Evolutionary conservation across 2,329 filamentous ascomycete genomes (phyloP).

Genomic region (Colletotrichum sp.): DNA sequence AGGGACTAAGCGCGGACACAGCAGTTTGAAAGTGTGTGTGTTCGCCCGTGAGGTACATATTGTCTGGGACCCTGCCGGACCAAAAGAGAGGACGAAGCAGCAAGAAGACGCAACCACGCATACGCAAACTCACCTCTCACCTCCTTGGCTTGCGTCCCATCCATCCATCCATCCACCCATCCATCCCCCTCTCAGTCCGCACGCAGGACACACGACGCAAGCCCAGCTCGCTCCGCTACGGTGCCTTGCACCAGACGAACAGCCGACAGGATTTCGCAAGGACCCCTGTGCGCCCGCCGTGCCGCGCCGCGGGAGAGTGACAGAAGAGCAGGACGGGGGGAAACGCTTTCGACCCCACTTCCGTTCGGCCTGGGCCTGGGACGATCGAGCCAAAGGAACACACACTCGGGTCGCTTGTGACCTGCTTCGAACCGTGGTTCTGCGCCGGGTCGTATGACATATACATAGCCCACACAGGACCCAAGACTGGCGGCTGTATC

Average conservation of each 20-base stretch:
- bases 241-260: not conserved
- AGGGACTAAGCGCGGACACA: not conserved
- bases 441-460: slow-evolving; percentile 10
- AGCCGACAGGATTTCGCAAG: not conserved
- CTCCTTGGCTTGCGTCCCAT: not conserved
- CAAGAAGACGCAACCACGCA: not conserved
- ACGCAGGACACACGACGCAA: not conserved
- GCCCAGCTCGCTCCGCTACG: not conserved
- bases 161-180: not conserved
- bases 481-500: not conserved
- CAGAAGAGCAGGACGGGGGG: not conserved
- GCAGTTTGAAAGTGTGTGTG: not conserved
- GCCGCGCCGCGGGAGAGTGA: not conserved
- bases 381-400: not conserved
- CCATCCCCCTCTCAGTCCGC: not conserved
- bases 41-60: slow-evolving; percentile 21
- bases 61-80: slow-evolving; percentile 13
- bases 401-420: not conserved
- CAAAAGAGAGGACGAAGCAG: not conserved
- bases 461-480: slow-evolving; percentile 8
- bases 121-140: not conserved
- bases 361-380: not conserved
- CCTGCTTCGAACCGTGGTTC: not conserved
- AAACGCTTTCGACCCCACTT: not conserved
- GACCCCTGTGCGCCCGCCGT: not conserved